Base-by-base conservation (phyloP, 1,284 basidiomycete species). In the Ceratorhiza oryzae-sativae region DNA sequence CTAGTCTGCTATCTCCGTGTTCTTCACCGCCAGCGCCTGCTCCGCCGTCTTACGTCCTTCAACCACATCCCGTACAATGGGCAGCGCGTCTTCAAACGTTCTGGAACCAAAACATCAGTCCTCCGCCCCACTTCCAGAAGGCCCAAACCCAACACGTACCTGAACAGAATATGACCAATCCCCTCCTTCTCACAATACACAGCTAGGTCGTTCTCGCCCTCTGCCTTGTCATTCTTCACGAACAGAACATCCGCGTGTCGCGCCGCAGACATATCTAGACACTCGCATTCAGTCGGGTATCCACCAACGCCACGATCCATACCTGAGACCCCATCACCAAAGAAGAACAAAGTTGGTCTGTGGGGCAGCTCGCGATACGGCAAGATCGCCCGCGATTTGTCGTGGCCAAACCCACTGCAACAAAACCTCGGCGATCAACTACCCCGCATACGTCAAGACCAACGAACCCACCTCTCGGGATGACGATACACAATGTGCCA, bases 241-340 rank as follows among this genome's bases (percentile, higher is more conserved):
- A 97, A 97, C 30, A 98, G 85, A 20, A 95, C 82, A 81, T 97
- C 94, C 23, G 95, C 94, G 76, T 95, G 92, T 71, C 85, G 84
- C 0, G 95, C 95, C 1, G 95, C 95, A 9, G 92, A 94, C 80
- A 97, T 87, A 80, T 97, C 94, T 91, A 77, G 1, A 48, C 4
- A 45, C 45, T 60, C 18, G 32, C 41, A 55, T 42, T 41, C 39
- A 4, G 23, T 27, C 80, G 85, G 46, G 58, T 72, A 91, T 92
- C 92, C 73, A 91, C 93, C 36, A 68, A 96, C 95, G 56, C 95
- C 95, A 78, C 97, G 42, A 18, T 20, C 79, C 86, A 58, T 71
- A 91, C 92, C 92, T 73, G 92, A 94, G 68, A 97, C 95, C 55
- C 95, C 95, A 79, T 98, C 95, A 0, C 95, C 95, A 76, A 96